Evolutionary conservation across 139 green algal species (phyloP).

Genomic region (Tetradesmus obliquus): DNA sequence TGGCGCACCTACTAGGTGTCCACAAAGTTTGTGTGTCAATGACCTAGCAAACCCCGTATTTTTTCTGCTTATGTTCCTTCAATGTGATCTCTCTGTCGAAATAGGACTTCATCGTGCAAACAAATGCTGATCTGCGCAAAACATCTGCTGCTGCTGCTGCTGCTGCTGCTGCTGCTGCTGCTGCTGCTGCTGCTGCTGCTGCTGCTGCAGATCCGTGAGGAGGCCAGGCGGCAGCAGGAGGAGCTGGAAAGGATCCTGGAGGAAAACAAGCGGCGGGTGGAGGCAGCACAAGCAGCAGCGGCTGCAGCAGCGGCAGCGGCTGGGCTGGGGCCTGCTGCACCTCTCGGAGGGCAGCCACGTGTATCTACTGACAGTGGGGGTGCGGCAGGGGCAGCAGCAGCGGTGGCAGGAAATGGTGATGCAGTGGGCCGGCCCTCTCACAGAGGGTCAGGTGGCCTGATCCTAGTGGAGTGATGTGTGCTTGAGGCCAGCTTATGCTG

Average conservation of each 20-base stretch:
- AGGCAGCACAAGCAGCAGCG: slow-evolving; percentile 12
- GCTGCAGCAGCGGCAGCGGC: slow-evolving; percentile 1
- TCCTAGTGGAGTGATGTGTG: background rate
- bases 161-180: no score
- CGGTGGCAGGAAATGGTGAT: background rate
- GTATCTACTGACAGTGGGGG: background rate
- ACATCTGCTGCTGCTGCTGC: background rate
- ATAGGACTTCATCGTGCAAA: no score
- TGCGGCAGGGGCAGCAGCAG: background rate
- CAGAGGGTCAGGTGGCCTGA: background rate
- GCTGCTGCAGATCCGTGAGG: slow-evolving; percentile 30
- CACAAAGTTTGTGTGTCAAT: no score
- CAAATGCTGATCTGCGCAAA: no score
- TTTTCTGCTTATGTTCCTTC: no score
- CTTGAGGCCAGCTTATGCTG: background rate
- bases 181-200: no score
- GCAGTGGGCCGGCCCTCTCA: background rate
- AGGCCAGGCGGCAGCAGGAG: slow-evolving; percentile 49
- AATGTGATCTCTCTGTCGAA: no score
- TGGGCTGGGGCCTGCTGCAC: background rate
- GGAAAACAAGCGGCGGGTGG: slow-evolving; percentile 48
- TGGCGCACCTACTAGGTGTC: no score
- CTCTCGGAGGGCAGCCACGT: background rate
- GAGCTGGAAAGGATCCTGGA: slow-evolving; percentile 59
- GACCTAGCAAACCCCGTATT: no score